Base-by-base conservation (phyloP, 495 filamentous ascomycete species). In the Xylaria curta region DNA sequence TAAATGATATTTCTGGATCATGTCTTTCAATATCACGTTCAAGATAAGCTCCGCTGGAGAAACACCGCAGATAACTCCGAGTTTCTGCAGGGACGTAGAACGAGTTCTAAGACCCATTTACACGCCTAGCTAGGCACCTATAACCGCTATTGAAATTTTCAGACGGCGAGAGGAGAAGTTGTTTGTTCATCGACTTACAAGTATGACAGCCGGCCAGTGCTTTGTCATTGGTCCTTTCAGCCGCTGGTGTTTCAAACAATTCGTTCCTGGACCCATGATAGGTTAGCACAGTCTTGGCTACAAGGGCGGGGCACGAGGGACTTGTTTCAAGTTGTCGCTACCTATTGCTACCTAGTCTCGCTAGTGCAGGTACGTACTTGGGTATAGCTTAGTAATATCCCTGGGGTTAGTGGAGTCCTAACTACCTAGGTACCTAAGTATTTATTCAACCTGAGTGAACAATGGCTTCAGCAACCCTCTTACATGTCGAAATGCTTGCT, bases 261-360 rank as follows among this genome's bases (percentile, higher is more conserved):
- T 7, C 4, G 38, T 44, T 44, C n/a, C 26, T 63, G 8, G 24
- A 42, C 12, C n/a, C 1, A 44, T 63, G 38, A 63, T 44, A 63
- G 60, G 60, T 4, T 63, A 42, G 21, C 38, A 63, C 15, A 13
- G 36, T 63, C 60, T 44, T 63, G 60, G 60, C 60, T 44, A 33
- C 46, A 54, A 33, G 47, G 64, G 63, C 42, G 59, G 60, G 60
- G 36, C 38, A n/a, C 28, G n/a, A 40, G 64, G 64, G 46, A 24
- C 47, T 40, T 40, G 64, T 66, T 66, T 66, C 64, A 66, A 36
- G 26, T 53, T 66, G 19, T 13, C 19, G 63, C 63, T 53, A 49
- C 33, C n/a, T n/a, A n/a, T n/a, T n/a, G n/a, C n/a, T n/a, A n/a
- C n/a, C n/a, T n/a, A n/a, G n/a, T n/a, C n/a, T 3, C 7, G 49